These are phyloP conservation scores for Strobilomyces confusus DNA, from an alignment of 768 basidiomycete genomes.

Conservation along the genomic window DNA sequence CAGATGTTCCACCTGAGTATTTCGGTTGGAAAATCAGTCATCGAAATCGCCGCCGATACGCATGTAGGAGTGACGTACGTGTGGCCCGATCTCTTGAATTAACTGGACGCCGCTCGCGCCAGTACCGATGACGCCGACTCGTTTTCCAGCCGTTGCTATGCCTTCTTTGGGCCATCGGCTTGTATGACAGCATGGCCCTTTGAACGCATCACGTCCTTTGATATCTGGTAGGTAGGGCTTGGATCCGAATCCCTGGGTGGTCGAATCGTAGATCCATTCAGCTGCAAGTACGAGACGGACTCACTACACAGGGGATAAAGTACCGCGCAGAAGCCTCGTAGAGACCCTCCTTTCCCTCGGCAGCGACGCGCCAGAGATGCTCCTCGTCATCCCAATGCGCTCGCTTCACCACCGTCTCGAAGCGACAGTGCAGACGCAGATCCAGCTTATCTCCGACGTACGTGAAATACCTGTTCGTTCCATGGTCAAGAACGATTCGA, in stretches of 20 bases:
- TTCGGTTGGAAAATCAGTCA: background rate
- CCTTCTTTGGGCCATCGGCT: slow-evolving; percentile 10
- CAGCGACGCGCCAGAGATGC: background rate
- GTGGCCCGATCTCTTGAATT: slow-evolving; percentile 11
- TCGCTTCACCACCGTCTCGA: background rate
- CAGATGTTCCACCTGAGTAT: slow-evolving; percentile 8
- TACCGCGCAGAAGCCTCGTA: slow-evolving; percentile 5
- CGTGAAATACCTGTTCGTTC: background rate
- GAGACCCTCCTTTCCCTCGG: slow-evolving; percentile 1
- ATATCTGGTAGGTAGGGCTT: slow-evolving; percentile 13
- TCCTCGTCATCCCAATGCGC: background rate
- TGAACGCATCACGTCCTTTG: slow-evolving; percentile 9
- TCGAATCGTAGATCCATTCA: background rate
- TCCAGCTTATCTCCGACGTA: background rate
- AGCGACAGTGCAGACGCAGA: background rate
- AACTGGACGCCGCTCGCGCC: slow-evolving; percentile 14
- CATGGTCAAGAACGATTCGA: background rate
- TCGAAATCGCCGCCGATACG: background rate
- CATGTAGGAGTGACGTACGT: background rate
- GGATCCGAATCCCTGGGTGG: background rate
- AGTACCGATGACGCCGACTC: slow-evolving; percentile 11
- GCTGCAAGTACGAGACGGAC: background rate
- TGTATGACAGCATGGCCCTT: slow-evolving; percentile 9
- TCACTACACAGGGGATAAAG: slow-evolving; percentile 11
- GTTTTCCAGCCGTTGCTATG: background rate